These are phyloP conservation scores for Lasiodiplodia sp. DNA, from an alignment of 2,329 filamentous ascomycete genomes.

Conservation along the genomic window DNA sequence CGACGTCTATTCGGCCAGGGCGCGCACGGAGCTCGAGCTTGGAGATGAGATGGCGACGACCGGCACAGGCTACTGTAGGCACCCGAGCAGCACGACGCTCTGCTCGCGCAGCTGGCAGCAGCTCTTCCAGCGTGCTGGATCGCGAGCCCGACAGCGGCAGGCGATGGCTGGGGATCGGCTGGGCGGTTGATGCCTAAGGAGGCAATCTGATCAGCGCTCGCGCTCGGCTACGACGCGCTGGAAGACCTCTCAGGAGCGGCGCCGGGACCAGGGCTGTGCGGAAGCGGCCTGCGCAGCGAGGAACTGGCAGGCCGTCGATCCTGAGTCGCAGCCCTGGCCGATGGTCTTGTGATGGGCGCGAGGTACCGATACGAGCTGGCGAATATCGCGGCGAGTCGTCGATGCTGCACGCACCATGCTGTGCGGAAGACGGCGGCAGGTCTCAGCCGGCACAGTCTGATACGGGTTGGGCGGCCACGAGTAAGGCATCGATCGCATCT, in stretches of 20 bases:
- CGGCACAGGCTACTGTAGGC: conserved; percentile 18
- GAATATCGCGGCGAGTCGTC: not conserved
- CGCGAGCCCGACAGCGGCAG: conserved; percentile 1
- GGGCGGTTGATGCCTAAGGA: conserved; percentile 25
- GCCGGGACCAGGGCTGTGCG: conserved; percentile 23
- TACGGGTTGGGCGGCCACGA: conserved; percentile 13
- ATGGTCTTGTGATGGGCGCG: conserved; percentile 13
- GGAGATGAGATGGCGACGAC: conserved; percentile 3
- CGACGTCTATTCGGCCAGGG: conserved; percentile 5
- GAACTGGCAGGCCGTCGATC: not conserved
- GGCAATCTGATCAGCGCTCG: conserved; percentile 28
- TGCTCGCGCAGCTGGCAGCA: conserved; percentile 19
- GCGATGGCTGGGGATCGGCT: conserved; percentile 21
- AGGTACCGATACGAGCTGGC: conserved; percentile 14
- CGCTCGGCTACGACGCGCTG: conserved; percentile 23
- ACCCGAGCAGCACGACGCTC: conserved; percentile 9
- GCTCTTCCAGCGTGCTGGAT: not conserved
- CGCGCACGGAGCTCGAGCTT: conserved; percentile 9
- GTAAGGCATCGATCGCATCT: conserved; percentile 23
- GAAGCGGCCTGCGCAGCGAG: conserved; percentile 13
- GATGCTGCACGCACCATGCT: not conserved
- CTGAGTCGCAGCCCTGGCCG: conserved; percentile 4
- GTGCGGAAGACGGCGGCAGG: not conserved
- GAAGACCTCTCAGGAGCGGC: conserved; percentile 14
- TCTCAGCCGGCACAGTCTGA: conserved; percentile 1